phyloP scores from a whole-genome alignment of 2,329 filamentous ascomycete genomes.

The Apiospora phragmitis region DNA sequence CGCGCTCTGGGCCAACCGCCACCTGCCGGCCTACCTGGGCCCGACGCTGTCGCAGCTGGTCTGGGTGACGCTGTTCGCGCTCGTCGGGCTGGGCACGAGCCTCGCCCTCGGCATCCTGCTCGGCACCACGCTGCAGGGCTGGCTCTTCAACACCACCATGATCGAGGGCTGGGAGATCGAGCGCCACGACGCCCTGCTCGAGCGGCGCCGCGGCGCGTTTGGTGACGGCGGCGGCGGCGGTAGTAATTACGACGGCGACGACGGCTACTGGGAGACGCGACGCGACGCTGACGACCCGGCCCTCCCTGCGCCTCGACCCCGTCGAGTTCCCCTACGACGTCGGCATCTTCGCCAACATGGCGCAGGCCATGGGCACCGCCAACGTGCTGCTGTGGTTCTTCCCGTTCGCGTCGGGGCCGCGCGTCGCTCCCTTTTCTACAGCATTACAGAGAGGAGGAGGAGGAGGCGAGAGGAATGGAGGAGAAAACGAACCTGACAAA shows the following conservation, averaged over 20 bases:
- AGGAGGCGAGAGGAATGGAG: no score
- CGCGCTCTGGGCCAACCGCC: conserved; percentile 63
- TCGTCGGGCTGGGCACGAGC: conserved; percentile 59
- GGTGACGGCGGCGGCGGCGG: conserved; percentile 29
- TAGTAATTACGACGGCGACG: conserved; percentile 32
- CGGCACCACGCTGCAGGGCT: conserved; percentile 59
- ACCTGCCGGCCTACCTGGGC: conserved; percentile 73
- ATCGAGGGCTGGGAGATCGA: conserved; percentile 80
- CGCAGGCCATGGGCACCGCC: conserved; percentile 71
- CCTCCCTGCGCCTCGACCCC: conserved; percentile 52
- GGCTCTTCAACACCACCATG: conserved; percentile 71
- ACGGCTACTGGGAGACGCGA: conserved; percentile 37
- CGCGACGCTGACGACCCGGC: conserved; percentile 31
- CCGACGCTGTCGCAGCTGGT: conserved; percentile 60
- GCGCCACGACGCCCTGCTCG: conserved; percentile 58
- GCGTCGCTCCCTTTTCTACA: conserved; percentile 34
- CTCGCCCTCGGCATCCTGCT: conserved; percentile 67
- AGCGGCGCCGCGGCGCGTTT: conserved; percentile 43
- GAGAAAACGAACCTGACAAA: no score
- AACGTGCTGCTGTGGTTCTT: conserved; percentile 70
- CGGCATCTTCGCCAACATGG: conserved; percentile 72
- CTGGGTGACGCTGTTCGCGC: conserved; percentile 59
- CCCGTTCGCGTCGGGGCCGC: conserved; percentile 60
- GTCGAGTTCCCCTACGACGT: conserved; percentile 84
- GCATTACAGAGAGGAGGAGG: neutral